Base-by-base conservation (phyloP, 257 asterid species). In the Echium plantagineum region DNA sequence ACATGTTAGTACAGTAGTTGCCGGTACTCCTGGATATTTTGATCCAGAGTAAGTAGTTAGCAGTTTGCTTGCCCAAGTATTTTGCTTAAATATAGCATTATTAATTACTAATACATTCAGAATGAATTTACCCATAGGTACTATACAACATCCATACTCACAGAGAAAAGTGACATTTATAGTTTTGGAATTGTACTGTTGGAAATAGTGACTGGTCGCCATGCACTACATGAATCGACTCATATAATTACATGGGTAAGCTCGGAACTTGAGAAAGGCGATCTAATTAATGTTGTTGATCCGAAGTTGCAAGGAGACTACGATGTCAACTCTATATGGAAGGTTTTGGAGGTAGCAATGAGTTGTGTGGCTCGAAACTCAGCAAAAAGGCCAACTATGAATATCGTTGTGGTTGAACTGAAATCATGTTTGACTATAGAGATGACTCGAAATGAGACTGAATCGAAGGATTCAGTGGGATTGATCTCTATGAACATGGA, bases 121-220 rank as follows among this genome's bases (percentile, higher is more conserved):
- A 10, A 48, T 10, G 49, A 18, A 7, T 10, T 58, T 2, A 16
- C 18, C 22, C 15, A 19, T 49, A 72, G 64, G 67, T 63, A 59
- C 21, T 56, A 54, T 31, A 56, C 32, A 21, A 24, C 65, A 2
- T 17, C 18, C 1, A 66, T 63, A 59, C n/a, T 75, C 55, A 42
- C 67, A 1, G 81, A 76, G 66, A 79, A 81, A 46, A 69, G 74
- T 8, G 85, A 81, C 26, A 61, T 74, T 2, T 81, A 66, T 17
- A 78, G 88, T 64, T 66, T 71, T 9, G 79, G 83, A 17, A 66
- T 81, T 20, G 77, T 78, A 4, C 55, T 81, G 13, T 35, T 81
- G 16, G 76, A 74, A n/a, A 60, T 76, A 1, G 49, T 75, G 59
- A 76, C 79, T 0, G 81, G 81, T 13, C 55, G 59, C 52, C 49